Evolutionary conservation across 345 rosid species (phyloP).

Genomic region (Pistacia atlantica): DNA sequence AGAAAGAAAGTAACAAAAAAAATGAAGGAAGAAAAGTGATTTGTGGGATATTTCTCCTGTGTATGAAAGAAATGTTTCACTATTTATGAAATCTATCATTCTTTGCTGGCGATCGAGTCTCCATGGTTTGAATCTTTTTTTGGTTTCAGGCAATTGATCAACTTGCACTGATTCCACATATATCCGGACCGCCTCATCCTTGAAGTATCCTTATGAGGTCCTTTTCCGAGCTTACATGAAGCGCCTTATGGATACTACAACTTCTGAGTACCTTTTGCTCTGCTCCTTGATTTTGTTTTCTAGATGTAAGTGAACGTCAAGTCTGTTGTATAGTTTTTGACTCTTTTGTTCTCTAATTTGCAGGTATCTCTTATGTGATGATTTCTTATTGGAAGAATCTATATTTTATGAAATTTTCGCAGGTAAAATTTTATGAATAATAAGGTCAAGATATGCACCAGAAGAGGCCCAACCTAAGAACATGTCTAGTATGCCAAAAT

Average conservation of each 20-base stretch:
- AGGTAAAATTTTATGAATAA: slow-evolving; percentile 46
- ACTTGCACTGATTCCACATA: slow-evolving; percentile 97
- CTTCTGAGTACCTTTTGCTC: slow-evolving; percentile 80
- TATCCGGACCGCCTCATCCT: too few species aligned
- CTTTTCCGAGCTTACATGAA: slow-evolving; percentile 96
- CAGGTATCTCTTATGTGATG: slow-evolving; percentile 95
- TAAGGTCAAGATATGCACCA: background rate
- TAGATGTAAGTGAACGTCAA: slow-evolving; percentile 8
- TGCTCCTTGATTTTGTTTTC: slow-evolving; percentile 22
- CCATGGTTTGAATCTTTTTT: background rate
- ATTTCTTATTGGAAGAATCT: slow-evolving; percentile 94
- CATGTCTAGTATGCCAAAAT: background rate
- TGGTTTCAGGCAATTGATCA: slow-evolving; percentile 86
- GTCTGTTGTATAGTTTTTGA: slow-evolving; percentile 10
- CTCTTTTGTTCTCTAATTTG: slow-evolving; percentile 18
- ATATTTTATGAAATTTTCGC: slow-evolving; percentile 85
- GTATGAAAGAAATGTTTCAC: background rate
- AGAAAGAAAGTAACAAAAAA: too few species aligned
- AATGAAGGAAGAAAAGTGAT: too few species aligned
- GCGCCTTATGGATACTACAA: slow-evolving; percentile 98
- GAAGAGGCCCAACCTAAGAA: background rate
- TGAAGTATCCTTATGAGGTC: slow-evolving; percentile 95
- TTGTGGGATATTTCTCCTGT: background rate
- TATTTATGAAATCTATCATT: background rate
- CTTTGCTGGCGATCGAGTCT: slow-evolving; percentile 10